A percentile compares a stretch with the other conserved stretches of the same genome.
These are phyloP conservation scores for Pseudotsuga menziesii DNA, from an alignment of 75 land plant genomes.

Conservation along the genomic window DNA sequence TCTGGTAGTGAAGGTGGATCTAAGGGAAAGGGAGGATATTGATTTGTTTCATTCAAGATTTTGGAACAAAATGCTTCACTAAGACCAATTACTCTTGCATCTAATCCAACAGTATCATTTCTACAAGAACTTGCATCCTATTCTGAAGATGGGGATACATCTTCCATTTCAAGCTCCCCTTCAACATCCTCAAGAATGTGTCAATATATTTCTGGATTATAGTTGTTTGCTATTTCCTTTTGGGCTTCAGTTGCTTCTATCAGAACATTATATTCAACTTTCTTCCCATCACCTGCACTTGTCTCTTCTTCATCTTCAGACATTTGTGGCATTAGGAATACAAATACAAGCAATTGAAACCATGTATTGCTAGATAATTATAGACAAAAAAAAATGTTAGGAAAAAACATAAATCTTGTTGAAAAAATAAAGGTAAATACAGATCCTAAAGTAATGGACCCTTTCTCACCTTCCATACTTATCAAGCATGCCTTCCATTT, in stretches of 20 bases:
- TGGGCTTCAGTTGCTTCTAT: slow-evolving; percentile 12
- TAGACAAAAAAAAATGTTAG: neutral
- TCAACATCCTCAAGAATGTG: slow-evolving; percentile 94
- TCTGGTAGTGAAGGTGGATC: slow-evolving; percentile 52
- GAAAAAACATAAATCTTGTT: neutral
- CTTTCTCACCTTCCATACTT: slow-evolving; percentile 90
- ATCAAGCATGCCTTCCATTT: slow-evolving; percentile 96
- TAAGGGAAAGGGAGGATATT: slow-evolving; percentile 7
- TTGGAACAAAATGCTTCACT: neutral
- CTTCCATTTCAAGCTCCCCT: slow-evolving; percentile 99
- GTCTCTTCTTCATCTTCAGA: slow-evolving; percentile 74
- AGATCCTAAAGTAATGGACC: neutral
- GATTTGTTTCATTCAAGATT: neutral
- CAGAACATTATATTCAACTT: slow-evolving; percentile 50
- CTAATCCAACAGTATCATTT: slow-evolving; percentile 9
- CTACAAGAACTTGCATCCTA: slow-evolving; percentile 20
- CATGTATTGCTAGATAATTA: slow-evolving; percentile 50
- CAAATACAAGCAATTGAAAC: slow-evolving; percentile 54
- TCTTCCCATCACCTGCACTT: slow-evolving; percentile 46
- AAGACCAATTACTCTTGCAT: neutral
- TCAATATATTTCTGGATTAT: slow-evolving; percentile 38
- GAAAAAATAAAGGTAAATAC: neutral
- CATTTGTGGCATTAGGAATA: slow-evolving; percentile 54
- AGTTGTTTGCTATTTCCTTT: slow-evolving; percentile 4
- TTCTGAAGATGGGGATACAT: slow-evolving; percentile 80